phyloP scores from a whole-genome alignment of 2,329 filamentous ascomycete genomes.

The Ophiostoma sp. region DNA sequence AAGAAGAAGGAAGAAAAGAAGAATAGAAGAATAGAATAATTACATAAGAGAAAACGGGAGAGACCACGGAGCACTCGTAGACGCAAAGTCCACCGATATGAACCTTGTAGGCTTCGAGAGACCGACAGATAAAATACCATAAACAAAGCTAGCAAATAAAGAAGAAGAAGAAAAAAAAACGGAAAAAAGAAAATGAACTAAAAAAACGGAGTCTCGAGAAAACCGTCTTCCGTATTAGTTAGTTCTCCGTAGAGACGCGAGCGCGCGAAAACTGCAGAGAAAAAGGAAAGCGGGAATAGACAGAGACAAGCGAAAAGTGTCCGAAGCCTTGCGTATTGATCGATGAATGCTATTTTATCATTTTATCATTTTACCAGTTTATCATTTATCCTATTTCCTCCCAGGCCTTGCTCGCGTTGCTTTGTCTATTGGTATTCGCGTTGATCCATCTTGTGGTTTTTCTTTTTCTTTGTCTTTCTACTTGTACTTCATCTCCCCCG shows the following conservation, averaged over 20 bases:
- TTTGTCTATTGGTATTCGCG: background rate
- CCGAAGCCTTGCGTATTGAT: background rate
- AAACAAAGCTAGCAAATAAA: background rate
- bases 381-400: too few relatives aligned
- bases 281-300: background rate
- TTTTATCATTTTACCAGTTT: background rate
- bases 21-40: background rate
- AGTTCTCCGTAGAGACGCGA: slow-evolving; percentile 3
- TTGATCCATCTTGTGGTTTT: background rate
- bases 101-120: too few relatives aligned
- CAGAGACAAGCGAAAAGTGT: background rate
- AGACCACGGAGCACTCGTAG: background rate
- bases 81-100: too few relatives aligned
- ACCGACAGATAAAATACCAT: too few relatives aligned
- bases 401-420: too few relatives aligned
- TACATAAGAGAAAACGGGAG: background rate
- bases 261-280: background rate
- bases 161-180: background rate
- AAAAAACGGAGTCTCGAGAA: background rate
- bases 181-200: background rate
- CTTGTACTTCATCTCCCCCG: background rate
- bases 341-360: background rate
- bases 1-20: background rate
- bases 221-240: background rate
- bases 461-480: background rate